These are phyloP conservation scores for Pseudomonodictys pantanalensis DNA, from an alignment of 495 filamentous ascomycete genomes.

Conservation along the genomic window DNA sequence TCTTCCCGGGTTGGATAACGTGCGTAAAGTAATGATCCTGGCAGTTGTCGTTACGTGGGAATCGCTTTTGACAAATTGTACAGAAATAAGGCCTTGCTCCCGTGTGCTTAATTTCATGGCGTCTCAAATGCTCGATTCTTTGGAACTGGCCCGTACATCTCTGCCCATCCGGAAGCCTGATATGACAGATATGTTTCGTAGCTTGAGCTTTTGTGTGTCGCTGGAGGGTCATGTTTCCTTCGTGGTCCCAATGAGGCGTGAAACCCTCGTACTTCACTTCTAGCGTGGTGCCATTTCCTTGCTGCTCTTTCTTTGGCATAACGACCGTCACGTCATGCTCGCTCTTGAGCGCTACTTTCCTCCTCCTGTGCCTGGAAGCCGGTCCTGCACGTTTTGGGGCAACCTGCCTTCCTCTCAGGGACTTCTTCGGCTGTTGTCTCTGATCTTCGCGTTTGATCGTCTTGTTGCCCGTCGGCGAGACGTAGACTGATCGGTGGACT, in stretches of 20 bases:
- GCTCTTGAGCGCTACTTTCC: too few species aligned
- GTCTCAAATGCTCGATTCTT: slow-evolving; percentile 16
- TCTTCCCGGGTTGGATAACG: slow-evolving; percentile 9
- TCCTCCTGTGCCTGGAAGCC: too few species aligned
- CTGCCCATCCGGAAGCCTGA: background rate
- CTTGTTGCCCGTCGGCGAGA: background rate
- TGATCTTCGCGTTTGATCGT: background rate
- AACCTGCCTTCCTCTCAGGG: background rate
- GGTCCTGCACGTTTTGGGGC: background rate
- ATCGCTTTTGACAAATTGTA: slow-evolving; percentile 3
- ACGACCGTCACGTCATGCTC: too few species aligned
- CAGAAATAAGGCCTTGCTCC: background rate
- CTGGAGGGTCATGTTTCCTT: background rate
- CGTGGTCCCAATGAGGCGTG: background rate
- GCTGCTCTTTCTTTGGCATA: too few species aligned
- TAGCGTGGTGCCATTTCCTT: too few species aligned
- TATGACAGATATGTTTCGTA: background rate
- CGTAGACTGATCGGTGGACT: background rate
- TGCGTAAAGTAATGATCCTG: slow-evolving; percentile 17
- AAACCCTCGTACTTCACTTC: too few species aligned
- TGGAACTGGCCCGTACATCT: background rate
- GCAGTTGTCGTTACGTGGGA: slow-evolving; percentile 22
- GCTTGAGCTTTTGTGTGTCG: too few species aligned
- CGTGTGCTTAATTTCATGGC: slow-evolving; percentile 6
- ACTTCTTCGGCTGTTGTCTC: background rate